phyloP scores from a whole-genome alignment of 495 filamentous ascomycete genomes.

The Lophiostoma macrostomum region DNA sequence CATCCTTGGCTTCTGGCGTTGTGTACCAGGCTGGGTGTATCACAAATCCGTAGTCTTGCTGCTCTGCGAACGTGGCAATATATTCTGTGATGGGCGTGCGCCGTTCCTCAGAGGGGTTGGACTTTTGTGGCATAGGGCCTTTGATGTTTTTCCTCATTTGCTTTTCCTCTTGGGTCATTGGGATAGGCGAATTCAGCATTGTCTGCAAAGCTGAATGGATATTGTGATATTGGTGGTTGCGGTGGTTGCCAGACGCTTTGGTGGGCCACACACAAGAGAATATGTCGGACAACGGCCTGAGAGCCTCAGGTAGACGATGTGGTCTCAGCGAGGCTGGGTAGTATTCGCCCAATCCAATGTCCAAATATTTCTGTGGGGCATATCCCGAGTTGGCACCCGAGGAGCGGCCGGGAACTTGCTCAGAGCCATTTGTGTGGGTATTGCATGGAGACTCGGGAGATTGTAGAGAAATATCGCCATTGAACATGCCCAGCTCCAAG shows the following conservation, averaged over 20 bases:
- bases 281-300: constrained; percentile 73
- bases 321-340: constrained; percentile 65
- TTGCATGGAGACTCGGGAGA: background rate
- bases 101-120: constrained; percentile 60
- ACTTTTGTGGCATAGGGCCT: constrained; percentile 56
- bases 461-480: constrained; percentile 47
- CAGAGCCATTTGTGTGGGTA: background rate
- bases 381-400: background rate
- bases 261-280: constrained; percentile 90
- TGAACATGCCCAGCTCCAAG: constrained; percentile 85
- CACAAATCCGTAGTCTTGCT: constrained; percentile 77
- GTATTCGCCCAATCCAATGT: constrained; percentile 55
- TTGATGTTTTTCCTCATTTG: constrained; percentile 49
- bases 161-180: constrained; percentile 60
- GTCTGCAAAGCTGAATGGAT: constrained; percentile 81
- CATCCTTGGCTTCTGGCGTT: constrained; percentile 45
- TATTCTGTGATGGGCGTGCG: constrained; percentile 77
- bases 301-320: constrained; percentile 56
- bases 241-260: constrained; percentile 69
- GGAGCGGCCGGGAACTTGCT: background rate
- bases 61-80: constrained; percentile 64
- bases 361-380: constrained; percentile 2
- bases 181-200: constrained; percentile 69
- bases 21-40: constrained; percentile 69
- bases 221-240: constrained; percentile 60